Percentiles rank a stretch among this genome's conserved stretches.
Conservation (phyloP, 768 basidiomycete genomes). For the Trametes elegans region DNA sequence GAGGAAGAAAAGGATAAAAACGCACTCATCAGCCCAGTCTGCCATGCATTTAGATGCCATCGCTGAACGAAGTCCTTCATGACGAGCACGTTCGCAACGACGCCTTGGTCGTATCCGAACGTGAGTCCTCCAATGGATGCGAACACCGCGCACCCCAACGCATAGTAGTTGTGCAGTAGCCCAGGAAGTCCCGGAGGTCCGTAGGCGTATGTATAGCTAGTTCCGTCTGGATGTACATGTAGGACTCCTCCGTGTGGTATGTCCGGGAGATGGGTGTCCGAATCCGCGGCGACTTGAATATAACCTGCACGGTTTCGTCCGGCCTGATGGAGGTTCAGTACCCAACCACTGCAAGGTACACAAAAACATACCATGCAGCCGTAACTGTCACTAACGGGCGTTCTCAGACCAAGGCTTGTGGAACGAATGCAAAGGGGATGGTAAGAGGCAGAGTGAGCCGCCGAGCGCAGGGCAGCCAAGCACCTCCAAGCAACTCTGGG, state of each 20-base stretch:
- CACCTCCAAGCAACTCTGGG: background rate
- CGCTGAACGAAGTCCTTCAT: conserved; percentile 70
- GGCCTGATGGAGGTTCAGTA: background rate
- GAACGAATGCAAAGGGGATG: background rate
- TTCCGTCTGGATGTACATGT: conserved; percentile 21
- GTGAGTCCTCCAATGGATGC: conserved; percentile 75
- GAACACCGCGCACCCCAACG: conserved; percentile 66
- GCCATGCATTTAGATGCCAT: conserved; percentile 70
- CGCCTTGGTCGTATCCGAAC: conserved; percentile 85
- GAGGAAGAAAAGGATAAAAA: conserved; percentile 6
- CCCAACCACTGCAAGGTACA: no score
- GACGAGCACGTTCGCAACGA: conserved; percentile 82
- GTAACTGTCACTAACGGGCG: no score
- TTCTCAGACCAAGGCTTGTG: no score
- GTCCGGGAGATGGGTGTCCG: background rate
- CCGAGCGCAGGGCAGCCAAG: background rate
- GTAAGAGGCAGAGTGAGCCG: background rate
- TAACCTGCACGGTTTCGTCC: conserved; percentile 8
- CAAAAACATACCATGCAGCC: background rate
- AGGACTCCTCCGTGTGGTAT: conserved; percentile 21
- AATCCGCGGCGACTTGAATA: background rate
- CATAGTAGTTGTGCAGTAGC: conserved; percentile 61
- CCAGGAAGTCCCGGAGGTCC: conserved; percentile 70
- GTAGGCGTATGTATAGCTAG: conserved; percentile 62
- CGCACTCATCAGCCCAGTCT: conserved; percentile 78